Percentiles rank a stretch among this genome's conserved stretches.
Conservation (phyloP, 2,329 filamentous ascomycete species). For the Monosporascus sp. region DNA sequence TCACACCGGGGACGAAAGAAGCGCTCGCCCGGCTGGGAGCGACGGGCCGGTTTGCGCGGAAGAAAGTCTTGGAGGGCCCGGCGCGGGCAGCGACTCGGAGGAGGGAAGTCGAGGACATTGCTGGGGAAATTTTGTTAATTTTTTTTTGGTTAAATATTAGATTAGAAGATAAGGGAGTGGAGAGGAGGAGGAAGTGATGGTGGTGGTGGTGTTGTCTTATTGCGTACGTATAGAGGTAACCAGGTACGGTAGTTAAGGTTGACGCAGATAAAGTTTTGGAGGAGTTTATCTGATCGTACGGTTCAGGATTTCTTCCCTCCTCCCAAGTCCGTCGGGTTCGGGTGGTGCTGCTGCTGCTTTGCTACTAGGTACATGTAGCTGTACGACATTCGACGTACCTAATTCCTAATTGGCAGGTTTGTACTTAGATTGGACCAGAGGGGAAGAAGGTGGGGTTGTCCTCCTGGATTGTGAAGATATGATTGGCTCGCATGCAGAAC, state of each 20-base stretch:
- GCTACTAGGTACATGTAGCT: no score
- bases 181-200: conserved; percentile 4
- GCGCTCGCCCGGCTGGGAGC: conserved; percentile 49
- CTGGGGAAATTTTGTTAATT: conserved; percentile 12
- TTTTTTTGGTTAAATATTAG: background rate
- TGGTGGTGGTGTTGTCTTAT: background rate
- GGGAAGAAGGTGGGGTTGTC: no score
- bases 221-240: background rate
- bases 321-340: no score
- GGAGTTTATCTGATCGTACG: no score
- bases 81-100: conserved; percentile 66
- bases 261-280: no score
- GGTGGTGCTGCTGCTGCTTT: no score
- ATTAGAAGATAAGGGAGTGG: conserved; percentile 1
- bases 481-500: no score
- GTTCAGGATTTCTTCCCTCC: no score
- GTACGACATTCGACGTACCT: no score
- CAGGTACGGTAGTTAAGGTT: background rate
- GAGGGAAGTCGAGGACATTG: conserved; percentile 63
- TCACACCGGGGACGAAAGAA: conserved; percentile 41
- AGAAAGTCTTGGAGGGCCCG: conserved; percentile 54
- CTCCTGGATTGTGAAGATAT: no score
- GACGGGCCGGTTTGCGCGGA: conserved; percentile 59
- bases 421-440: no score
- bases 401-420: no score